Percentiles rank a stretch among this genome's conserved stretches.
phyloP scores from a whole-genome alignment of 2,329 filamentous ascomycete genomes.

The Pseudogymnoascus sp. region DNA sequence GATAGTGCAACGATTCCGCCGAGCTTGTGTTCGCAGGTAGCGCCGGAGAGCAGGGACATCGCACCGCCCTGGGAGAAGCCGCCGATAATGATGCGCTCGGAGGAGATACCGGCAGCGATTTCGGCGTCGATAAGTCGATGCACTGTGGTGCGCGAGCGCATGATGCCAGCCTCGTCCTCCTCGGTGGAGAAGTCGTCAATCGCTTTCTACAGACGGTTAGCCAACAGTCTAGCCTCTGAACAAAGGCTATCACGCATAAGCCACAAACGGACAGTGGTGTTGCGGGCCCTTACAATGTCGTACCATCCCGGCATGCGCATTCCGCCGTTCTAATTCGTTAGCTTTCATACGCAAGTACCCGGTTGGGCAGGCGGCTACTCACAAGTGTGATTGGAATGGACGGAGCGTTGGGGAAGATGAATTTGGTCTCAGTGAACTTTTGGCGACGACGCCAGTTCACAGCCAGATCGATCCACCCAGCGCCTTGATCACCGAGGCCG shows the following conservation, averaged over 20 bases:
- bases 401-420: slow-evolving; percentile 89
- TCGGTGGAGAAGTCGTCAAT: slow-evolving; percentile 38
- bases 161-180: slow-evolving; percentile 68
- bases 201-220: slow-evolving; percentile 29
- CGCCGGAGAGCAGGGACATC: slow-evolving; percentile 72
- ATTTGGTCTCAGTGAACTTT: slow-evolving; percentile 83
- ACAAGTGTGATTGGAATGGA: slow-evolving; percentile 78
- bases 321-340: slow-evolving; percentile 54
- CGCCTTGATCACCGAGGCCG: slow-evolving; percentile 77
- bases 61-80: slow-evolving; percentile 85
- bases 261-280: slow-evolving; percentile 20
- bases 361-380: slow-evolving; percentile 27
- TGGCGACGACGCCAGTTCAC: slow-evolving; percentile 78
- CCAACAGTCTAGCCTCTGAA: slow-evolving; percentile 5
- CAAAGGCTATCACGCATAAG: slow-evolving; percentile 16
- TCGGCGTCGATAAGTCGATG: slow-evolving; percentile 73
- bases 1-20: slow-evolving; percentile 85
- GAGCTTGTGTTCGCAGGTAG: slow-evolving; percentile 66
- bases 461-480: slow-evolving; percentile 73
- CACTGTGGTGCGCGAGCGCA: slow-evolving; percentile 66
- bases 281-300: slow-evolving; percentile 55
- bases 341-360: background rate
- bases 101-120: slow-evolving; percentile 70
- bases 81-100: slow-evolving; percentile 77
- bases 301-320: slow-evolving; percentile 85